phyloP scores from a whole-genome alignment of 305 asterid species.

The Caryopteris hybrid region DNA sequence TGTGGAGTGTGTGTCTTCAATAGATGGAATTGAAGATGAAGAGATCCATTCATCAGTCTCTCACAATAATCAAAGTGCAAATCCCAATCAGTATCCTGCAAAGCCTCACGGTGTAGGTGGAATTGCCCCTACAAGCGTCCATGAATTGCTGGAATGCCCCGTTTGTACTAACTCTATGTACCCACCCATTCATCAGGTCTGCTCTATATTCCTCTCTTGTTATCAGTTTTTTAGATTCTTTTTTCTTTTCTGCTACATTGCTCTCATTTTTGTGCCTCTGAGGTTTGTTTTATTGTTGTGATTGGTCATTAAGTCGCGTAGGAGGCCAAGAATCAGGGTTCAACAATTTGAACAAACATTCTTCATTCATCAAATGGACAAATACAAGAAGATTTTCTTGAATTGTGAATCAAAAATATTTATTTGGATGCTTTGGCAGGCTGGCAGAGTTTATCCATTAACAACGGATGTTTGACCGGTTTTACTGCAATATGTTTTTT shows the following conservation, averaged over 20 bases:
- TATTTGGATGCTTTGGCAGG: neutral
- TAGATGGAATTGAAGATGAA: slow-evolving; percentile 54
- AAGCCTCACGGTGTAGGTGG: slow-evolving; percentile 37
- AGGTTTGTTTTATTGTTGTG: neutral
- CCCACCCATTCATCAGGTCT: slow-evolving; percentile 69
- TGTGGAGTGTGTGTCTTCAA: slow-evolving; percentile 58
- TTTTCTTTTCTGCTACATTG: slow-evolving; percentile 4
- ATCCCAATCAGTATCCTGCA: slow-evolving; percentile 28
- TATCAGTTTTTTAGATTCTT: neutral
- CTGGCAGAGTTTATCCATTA: neutral
- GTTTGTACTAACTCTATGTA: slow-evolving; percentile 71
- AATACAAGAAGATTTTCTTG: too few species aligned
- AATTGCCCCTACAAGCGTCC: slow-evolving; percentile 47
- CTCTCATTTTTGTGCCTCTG: neutral
- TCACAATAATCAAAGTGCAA: slow-evolving; percentile 13
- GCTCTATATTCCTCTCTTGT: neutral
- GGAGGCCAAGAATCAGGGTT: neutral
- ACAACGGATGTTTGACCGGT: neutral
- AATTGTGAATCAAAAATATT: neutral
- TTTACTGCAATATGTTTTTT: neutral
- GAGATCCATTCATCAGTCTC: slow-evolving; percentile 46
- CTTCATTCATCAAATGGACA: neutral
- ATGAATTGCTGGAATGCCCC: slow-evolving; percentile 70
- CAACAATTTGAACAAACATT: neutral
- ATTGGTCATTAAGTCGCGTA: neutral